phyloP scores from a whole-genome alignment of 345 rosid species.

The Aquilaria malaccensis region DNA sequence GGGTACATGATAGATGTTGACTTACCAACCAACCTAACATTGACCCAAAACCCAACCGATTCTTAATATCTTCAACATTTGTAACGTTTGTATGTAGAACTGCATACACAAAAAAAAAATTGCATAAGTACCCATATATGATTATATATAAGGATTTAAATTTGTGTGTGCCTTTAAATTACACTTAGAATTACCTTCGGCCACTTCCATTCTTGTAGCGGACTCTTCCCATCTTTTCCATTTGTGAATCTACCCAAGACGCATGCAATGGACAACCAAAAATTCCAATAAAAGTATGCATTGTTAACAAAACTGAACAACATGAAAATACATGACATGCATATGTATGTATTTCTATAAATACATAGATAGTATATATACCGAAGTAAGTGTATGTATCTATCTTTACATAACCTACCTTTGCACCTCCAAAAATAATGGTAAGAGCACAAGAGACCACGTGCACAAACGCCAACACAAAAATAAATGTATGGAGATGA shows the following conservation, averaged over 20 bases:
- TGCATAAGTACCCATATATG: too few species aligned
- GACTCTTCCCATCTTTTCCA: constrained; percentile 54
- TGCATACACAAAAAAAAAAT: constrained; percentile 15
- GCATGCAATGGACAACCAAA: too few species aligned
- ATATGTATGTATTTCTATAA: background rate
- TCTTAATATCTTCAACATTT: constrained; percentile 54
- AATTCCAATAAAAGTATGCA: too few species aligned
- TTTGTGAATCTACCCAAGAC: constrained; percentile 31
- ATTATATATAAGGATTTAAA: too few species aligned
- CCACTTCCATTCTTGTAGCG: constrained; percentile 11
- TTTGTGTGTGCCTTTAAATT: too few species aligned
- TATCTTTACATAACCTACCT: constrained; percentile 27
- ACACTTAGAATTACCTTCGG: constrained; percentile 20
- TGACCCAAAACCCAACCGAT: constrained; percentile 54
- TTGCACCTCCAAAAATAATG: constrained; percentile 56
- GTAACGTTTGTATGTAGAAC: constrained; percentile 32
- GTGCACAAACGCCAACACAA: constrained; percentile 60
- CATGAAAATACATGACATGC: too few species aligned
- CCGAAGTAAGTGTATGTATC: too few species aligned
- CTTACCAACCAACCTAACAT: constrained; percentile 60
- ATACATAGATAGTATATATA: too few species aligned
- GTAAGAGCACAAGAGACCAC: constrained; percentile 60
- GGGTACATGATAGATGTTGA: background rate
- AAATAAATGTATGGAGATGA: constrained; percentile 73
- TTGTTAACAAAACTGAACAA: background rate